Base-by-base conservation (phyloP, 352 stramenopile genomes). In the Pythium guiyangense region DNA sequence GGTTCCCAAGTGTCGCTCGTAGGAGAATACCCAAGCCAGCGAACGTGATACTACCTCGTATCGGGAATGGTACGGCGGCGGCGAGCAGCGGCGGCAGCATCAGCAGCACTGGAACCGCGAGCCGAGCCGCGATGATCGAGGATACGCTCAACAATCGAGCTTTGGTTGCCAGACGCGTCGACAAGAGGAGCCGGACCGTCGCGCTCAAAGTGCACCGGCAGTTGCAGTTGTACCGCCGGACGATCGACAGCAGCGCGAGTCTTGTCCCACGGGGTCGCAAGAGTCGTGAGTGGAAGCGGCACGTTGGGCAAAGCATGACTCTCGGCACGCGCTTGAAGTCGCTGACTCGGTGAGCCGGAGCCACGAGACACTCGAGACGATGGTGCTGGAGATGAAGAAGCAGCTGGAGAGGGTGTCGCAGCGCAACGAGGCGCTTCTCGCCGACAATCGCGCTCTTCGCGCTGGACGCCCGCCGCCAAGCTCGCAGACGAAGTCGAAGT, bases 101-200 rank as follows among this genome's bases (percentile, higher is more conserved):
- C 31, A 37, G 31, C 31, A 37, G 31, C 31, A 10, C 6, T 10
- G 6, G 31, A 37, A 37, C 31, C 31, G 31, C 44, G 22, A 49
- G 20, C 2, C 0, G 46, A 15, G 37, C 62, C 54, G 27, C 56
- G 34, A 27, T 67, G 60, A 6, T 6, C 37, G 1, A 62, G 49
- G 5, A 67, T 52, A 25, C 44, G 54, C 6, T 67, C 57, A 8
- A 59, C 54, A 8, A 67, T 54, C 54, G 44, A 67, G 17, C 37
- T 26, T 17, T 8, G 12, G 3, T 53, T 35, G 9, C 54, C 54
- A 2, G 43, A 18, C 37, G 44, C 53, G 37, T 67, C 60, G 27
- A 63, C 15, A 40, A 59, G 43, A 4, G 34, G 57, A 6, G 50
- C 44, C 6, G 49, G 44, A 27, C 31, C 43, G 22, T 49, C 22